phyloP scores from a whole-genome alignment of 2,329 filamentous ascomycete genomes.

The Pseudodiploospora longispora region DNA sequence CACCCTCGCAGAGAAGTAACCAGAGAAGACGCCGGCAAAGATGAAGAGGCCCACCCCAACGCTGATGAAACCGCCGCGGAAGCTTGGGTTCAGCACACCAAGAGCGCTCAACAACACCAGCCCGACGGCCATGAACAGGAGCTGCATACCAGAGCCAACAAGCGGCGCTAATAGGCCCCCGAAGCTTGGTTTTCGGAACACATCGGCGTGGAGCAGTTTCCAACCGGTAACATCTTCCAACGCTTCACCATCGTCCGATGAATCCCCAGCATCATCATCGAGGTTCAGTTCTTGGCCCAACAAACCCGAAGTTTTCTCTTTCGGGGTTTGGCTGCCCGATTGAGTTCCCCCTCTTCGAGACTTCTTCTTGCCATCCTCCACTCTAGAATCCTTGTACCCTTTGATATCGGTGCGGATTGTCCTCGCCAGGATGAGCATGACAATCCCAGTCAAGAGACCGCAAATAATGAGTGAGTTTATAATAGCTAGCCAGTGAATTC shows the following conservation, averaged over 20 bases:
- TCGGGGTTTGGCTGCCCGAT: slow-evolving; percentile 18
- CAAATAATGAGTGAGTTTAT: slow-evolving; percentile 81
- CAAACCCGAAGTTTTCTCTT: slow-evolving; percentile 49
- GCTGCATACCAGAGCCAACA: slow-evolving; percentile 77
- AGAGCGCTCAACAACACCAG: slow-evolving; percentile 65
- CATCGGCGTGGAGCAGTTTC: slow-evolving; percentile 84
- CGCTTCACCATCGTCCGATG: slow-evolving; percentile 46
- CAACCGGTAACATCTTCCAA: slow-evolving; percentile 78
- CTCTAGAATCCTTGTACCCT: slow-evolving; percentile 55
- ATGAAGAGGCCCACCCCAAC: slow-evolving; percentile 77
- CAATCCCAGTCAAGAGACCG: slow-evolving; percentile 66
- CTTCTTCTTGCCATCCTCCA: slow-evolving; percentile 62
- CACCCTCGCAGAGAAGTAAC: slow-evolving; percentile 76
- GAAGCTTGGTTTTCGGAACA: slow-evolving; percentile 66
- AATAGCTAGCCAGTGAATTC: slow-evolving; percentile 83
- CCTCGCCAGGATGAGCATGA: slow-evolving; percentile 71
- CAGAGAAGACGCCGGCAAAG: slow-evolving; percentile 75
- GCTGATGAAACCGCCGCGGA: slow-evolving; percentile 82
- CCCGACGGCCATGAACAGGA: slow-evolving; percentile 72
- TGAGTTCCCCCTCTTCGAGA: slow-evolving; percentile 40
- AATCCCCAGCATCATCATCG: slow-evolving; percentile 50
- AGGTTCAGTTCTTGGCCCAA: slow-evolving; percentile 52
- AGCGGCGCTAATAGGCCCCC: slow-evolving; percentile 71
- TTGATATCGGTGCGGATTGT: slow-evolving; percentile 76
- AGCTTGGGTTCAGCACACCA: slow-evolving; percentile 75